Evolutionary conservation across 441 rosid species (phyloP), one percentile per base, ranked within the genome.

Genomic region (Eugenia klotzschiana): DNA sequence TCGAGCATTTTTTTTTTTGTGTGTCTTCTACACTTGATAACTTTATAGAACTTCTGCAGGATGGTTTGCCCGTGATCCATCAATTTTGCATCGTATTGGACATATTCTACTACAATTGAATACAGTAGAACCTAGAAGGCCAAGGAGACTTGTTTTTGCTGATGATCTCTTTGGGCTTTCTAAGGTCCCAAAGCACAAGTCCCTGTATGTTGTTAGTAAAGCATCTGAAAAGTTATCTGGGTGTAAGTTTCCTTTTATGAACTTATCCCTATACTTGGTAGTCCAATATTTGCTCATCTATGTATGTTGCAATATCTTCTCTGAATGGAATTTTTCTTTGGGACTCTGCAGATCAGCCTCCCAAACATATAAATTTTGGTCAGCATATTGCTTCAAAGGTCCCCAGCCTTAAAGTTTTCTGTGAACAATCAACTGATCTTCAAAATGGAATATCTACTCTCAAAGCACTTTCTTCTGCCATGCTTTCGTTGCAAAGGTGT

Each of bases 111-210:
- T 96, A 40, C 92, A 91, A 82, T 88, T 93, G 82, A 94, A 93
- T 83, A 86, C 90, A 16, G 90, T 90, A 81, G 90, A 92, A 86
- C 92, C 94, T 54, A 92, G 88, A 86, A 94, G 94, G 86, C 84
- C 84, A 58, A 93, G 93, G 85, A 85, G 91, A 55, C 84, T 96
- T 82, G 83, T 95, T 82, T 92, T 94, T 86, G 95, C 98, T 18
- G 96, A 95, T 85, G 99, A 96, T 89, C 92, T 96, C 64, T 96
- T 96, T 81, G 94, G 93, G 90, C 92, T 96, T 85, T 93, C 93
- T 83, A 91, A 91, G 89, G 91, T 96, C 86, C 98, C 98, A 81
- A 92, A 88, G 87, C 92, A 88, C 85, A 96, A 93, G 89, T 91
- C 91, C 7, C 88, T 92, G 20, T 86, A 90, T 64, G 92, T 93